Evolutionary conservation across 345 rosid genomes (phyloP), one percentile per base, ranked within the genome.

Genomic region (Hibiscus trionum): DNA sequence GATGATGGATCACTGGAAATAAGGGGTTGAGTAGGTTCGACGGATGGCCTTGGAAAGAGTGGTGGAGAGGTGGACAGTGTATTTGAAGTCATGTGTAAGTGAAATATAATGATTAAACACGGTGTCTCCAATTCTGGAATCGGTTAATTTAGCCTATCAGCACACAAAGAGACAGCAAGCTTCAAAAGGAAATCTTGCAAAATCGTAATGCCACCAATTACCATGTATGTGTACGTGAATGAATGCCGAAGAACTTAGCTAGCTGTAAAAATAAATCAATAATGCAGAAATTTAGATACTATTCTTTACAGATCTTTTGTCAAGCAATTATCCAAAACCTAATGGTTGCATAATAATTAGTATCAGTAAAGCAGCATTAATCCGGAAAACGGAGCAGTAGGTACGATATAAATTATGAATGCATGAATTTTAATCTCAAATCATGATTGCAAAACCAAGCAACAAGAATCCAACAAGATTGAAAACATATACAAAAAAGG

Each of bases 61-160:
- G 74, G 81, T 47, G 53, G 82, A 31, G 85, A 73, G 8, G 82
- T 63, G 16, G 88, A 86, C 70, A 81, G 63, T 9, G 83, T 65
- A 2, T 35, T 82, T 55, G 89, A 87, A 73, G 80, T 80, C 94
- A 87, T 90, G 55, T 66, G 53, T 65, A 42, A 64, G n/a, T n/a
- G 14, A 21, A 42, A 4, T 5, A 11, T 8, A 42, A 39, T 21
- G 35, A 44, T 12, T 12, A 17, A 26, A 42, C 26, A 66, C 6
- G 39, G 11, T 31, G 37, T 29, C 65, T 44, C 9, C 53, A 19
- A 44, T 11, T 65, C 57, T 0, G 1, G 19, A 8, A 66, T 8
- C 1, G 62, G 62, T 58, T 26, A 31, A 31, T 24, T 26, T 58
- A 58, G 62, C 27, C 27, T 26, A 58, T 35, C n/a, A 26, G 16